These are phyloP conservation scores for Datura wrightii DNA, from an alignment of 257 asterid species.

Conservation along the genomic window DNA sequence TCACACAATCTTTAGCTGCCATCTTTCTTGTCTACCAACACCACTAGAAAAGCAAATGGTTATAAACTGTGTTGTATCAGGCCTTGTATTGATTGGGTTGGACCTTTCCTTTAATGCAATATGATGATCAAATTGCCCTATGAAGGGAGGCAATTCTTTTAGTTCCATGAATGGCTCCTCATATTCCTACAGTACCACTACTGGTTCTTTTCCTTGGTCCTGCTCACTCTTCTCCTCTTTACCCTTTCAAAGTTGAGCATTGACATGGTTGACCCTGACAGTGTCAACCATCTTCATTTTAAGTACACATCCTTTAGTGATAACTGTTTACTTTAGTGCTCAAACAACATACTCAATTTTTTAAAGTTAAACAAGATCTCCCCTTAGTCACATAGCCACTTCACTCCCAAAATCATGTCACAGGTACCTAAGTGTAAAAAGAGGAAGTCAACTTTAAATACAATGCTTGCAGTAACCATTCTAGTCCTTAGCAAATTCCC, in stretches of 20 bases:
- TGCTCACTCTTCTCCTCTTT: not conserved
- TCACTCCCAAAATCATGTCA: not conserved
- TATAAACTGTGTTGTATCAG: slow-evolving; percentile 1
- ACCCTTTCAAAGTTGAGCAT: not conserved
- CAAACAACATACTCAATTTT: not conserved
- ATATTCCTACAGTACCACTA: not conserved
- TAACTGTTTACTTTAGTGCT: not conserved
- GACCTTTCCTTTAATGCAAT: not conserved
- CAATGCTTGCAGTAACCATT: not conserved
- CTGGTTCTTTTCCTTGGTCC: not conserved
- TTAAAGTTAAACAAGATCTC: not conserved
- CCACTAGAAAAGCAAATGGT: not conserved
- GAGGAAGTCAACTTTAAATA: not conserved
- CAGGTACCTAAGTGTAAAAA: not conserved
- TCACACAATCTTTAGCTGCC: not conserved
- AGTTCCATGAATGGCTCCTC: not conserved
- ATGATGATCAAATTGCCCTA: not conserved
- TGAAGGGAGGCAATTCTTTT: not conserved
- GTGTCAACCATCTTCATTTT: not conserved
- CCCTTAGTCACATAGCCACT: not conserved
- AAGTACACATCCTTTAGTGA: not conserved
- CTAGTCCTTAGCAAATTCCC: not conserved
- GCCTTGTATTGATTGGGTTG: not conserved
- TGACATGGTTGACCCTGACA: no score
- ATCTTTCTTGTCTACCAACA: not conserved